Conservation (phyloP, 768 basidiomycete species). For the Suillus luteus region DNA sequence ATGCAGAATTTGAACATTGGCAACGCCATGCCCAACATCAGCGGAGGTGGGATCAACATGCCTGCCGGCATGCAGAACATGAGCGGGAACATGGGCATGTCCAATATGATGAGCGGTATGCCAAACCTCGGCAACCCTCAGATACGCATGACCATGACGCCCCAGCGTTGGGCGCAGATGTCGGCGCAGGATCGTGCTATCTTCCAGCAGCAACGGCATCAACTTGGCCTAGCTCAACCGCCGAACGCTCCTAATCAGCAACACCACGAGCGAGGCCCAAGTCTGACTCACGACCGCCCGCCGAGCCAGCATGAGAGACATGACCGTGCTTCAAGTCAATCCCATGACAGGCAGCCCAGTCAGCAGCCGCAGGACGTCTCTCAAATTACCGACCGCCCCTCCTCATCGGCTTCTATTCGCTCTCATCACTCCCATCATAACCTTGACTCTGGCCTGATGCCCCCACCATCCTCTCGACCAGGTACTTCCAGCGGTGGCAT, state of each 20-base stretch:
- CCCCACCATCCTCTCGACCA: conserved; percentile 28
- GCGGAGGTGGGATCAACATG: conserved; percentile 25
- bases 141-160: conserved; percentile 24
- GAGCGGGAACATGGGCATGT: conserved; percentile 22
- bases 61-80: conserved; percentile 25
- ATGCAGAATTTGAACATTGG: conserved; percentile 22
- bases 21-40: conserved; percentile 19
- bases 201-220: conserved; percentile 33
- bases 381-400: conserved; percentile 25
- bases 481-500: conserved; percentile 27
- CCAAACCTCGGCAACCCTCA: conserved; percentile 14
- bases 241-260: conserved; percentile 20
- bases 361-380: conserved; percentile 5
- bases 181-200: conserved; percentile 30
- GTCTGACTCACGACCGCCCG: conserved; percentile 26
- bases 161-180: conserved; percentile 32
- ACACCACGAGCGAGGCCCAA: conserved; percentile 24
- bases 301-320: conserved; percentile 27
- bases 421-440: conserved; percentile 30
- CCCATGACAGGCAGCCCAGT: conserved; percentile 23
- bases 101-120: conserved; percentile 15
- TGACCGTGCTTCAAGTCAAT: conserved; percentile 26
- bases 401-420: conserved; percentile 30
- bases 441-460: conserved; percentile 27
- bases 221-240: conserved; percentile 17